A percentile compares a stretch with the other conserved stretches of the same genome.
Conservation (phyloP, 805 yeast species). For the Nakazawaea molendinolei region DNA sequence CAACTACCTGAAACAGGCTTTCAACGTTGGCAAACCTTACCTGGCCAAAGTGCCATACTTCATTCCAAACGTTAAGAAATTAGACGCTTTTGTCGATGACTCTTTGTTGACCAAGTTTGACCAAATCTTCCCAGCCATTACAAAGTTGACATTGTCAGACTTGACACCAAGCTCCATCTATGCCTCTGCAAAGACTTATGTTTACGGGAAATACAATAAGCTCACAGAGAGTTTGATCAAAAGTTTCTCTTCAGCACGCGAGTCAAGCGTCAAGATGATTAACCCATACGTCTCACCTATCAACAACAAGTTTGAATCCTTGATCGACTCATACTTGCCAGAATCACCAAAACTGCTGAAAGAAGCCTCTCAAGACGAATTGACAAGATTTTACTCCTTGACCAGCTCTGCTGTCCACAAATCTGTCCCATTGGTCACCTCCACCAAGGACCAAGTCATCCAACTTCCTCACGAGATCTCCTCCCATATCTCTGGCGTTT, state of each 20-base stretch:
- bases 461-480: conserved; percentile 18
- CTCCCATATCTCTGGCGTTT: conserved; percentile 25
- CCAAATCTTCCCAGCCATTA: conserved; percentile 22
- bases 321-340: conserved; percentile 23
- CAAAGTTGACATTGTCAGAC: conserved; percentile 16
- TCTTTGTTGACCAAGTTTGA: conserved; percentile 22
- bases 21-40: conserved; percentile 12
- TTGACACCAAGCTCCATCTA: conserved; percentile 3
- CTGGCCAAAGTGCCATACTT: conserved; percentile 16
- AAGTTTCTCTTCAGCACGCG: conserved; percentile 5
- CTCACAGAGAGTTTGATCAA: neutral
- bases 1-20: conserved; percentile 14
- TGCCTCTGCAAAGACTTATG: neutral
- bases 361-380: conserved; percentile 16
- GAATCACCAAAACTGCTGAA: conserved; percentile 12
- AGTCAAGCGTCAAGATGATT: conserved; percentile 13
- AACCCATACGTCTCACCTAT: conserved; percentile 22
- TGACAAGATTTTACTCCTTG: conserved; percentile 20
- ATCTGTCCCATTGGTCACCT: conserved; percentile 20
- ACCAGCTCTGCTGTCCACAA: conserved; percentile 22
- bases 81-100: conserved; percentile 20
- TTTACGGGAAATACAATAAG: neutral
- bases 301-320: conserved; percentile 24
- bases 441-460: conserved; percentile 10
- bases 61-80: conserved; percentile 15